These are phyloP conservation scores for Angomonas ambiguus DNA, from an alignment of 208 protist genomes.

Conservation along the genomic window DNA sequence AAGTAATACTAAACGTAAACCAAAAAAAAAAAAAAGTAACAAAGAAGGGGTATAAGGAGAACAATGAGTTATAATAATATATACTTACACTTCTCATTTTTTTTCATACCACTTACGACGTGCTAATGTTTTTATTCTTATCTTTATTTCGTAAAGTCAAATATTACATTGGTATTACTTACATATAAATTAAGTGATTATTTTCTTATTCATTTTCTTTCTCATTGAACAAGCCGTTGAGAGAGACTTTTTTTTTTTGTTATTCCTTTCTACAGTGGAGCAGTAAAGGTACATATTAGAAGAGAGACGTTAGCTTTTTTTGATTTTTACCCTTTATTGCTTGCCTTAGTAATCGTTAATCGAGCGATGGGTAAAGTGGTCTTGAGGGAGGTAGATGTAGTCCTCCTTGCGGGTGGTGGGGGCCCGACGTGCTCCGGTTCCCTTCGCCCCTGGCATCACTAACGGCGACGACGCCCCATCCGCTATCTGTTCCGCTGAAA, in stretches of 20 bases:
- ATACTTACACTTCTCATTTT: background rate
- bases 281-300: background rate
- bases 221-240: too few species aligned
- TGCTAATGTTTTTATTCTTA: conserved; percentile 9
- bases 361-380: conserved; percentile 58
- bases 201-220: conserved; percentile 6
- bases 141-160: background rate
- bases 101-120: conserved; percentile 1
- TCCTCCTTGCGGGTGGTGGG: conserved; percentile 29
- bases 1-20: background rate
- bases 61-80: conserved; percentile 1
- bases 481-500: conserved; percentile 3
- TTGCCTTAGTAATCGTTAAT: conserved; percentile 29
- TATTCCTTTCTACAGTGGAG: background rate
- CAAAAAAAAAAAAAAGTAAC: conserved; percentile 19
- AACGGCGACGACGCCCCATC: conserved; percentile 14
- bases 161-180: too few species aligned
- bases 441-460: conserved; percentile 47
- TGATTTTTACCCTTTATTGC: background rate
- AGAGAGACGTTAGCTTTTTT: background rate
- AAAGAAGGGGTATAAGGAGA: conserved; percentile 1
- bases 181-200: too few species aligned
- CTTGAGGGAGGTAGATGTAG: conserved; percentile 66
- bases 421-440: conserved; percentile 49
- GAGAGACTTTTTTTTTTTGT: conserved; percentile 12